Evolutionary conservation across 768 basidiomycete species (phyloP).

Genomic region (Boletus bicolor): DNA sequence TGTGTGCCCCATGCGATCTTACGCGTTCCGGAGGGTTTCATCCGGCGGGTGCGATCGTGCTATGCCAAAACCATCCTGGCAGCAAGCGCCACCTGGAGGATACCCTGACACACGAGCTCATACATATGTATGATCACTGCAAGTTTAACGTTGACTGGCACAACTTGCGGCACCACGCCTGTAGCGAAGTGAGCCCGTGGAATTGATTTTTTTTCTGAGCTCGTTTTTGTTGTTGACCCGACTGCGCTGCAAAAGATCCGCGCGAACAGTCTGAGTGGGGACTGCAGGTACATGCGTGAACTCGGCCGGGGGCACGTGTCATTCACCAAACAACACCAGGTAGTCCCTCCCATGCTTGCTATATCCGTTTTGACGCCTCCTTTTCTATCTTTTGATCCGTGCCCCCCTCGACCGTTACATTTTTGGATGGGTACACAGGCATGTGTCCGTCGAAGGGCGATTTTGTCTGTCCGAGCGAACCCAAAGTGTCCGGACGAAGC

Average conservation of each 20-base stretch:
- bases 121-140: slow-evolving; percentile 95
- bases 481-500: slow-evolving; percentile 72
- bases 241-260: slow-evolving; percentile 64
- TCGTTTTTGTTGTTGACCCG: neutral
- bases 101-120: slow-evolving; percentile 87
- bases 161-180: slow-evolving; percentile 91
- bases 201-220: neutral
- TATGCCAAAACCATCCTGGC: slow-evolving; percentile 84
- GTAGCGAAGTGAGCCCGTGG: slow-evolving; percentile 75
- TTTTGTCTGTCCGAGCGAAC: slow-evolving; percentile 77
- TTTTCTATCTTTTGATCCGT: slow-evolving; percentile 4
- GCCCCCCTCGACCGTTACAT: neutral
- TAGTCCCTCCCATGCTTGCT: slow-evolving; percentile 29
- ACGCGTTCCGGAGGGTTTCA: slow-evolving; percentile 82
- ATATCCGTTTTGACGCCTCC: slow-evolving; percentile 12
- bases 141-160: slow-evolving; percentile 92
- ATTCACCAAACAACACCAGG: slow-evolving; percentile 95
- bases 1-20: slow-evolving; percentile 81
- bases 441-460: slow-evolving; percentile 86
- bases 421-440: slow-evolving; percentile 44
- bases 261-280: slow-evolving; percentile 90
- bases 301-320: slow-evolving; percentile 68
- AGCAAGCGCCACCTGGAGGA: slow-evolving; percentile 88
- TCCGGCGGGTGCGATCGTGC: slow-evolving; percentile 70
- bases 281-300: slow-evolving; percentile 86